Evolutionary conservation across 1,284 basidiomycete genomes (phyloP).

Genomic region (Cronartium quercuum): DNA sequence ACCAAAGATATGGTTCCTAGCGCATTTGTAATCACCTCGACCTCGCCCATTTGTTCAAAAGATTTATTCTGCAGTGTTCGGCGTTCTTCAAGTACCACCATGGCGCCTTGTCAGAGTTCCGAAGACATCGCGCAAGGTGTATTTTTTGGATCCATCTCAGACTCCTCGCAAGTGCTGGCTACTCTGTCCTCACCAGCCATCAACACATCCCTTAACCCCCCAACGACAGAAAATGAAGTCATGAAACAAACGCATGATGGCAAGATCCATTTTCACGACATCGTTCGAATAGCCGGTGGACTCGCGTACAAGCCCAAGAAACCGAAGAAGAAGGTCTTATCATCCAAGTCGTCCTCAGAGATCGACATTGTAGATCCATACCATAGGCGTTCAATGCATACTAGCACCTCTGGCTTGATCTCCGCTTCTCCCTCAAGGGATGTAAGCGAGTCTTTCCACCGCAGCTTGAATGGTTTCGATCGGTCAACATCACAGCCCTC

Average conservation of each 20-base stretch:
- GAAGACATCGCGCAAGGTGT: neutral
- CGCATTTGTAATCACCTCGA: neutral
- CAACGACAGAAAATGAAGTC: neutral
- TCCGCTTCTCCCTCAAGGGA: neutral
- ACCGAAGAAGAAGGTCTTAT: neutral
- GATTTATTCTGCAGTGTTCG: neutral
- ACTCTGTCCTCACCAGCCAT: neutral
- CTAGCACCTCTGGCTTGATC: neutral
- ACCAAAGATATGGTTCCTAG: neutral
- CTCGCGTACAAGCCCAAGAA: slow-evolving; percentile 21
- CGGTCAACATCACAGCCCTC: neutral
- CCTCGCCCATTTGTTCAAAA: neutral
- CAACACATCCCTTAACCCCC: neutral
- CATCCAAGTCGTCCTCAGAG: neutral
- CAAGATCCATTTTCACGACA: slow-evolving; percentile 35
- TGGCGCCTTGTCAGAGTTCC: neutral
- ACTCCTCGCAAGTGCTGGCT: neutral
- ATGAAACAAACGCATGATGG: neutral
- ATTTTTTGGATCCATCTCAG: neutral
- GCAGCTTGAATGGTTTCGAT: neutral
- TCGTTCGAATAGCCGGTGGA: slow-evolving; percentile 27
- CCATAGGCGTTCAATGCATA: neutral
- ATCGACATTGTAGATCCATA: neutral
- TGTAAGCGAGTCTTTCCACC: neutral
- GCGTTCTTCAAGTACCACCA: neutral